These are phyloP conservation scores for Eutrema salsugineum DNA, from an alignment of 441 rosid genomes.

Conservation along the genomic window DNA sequence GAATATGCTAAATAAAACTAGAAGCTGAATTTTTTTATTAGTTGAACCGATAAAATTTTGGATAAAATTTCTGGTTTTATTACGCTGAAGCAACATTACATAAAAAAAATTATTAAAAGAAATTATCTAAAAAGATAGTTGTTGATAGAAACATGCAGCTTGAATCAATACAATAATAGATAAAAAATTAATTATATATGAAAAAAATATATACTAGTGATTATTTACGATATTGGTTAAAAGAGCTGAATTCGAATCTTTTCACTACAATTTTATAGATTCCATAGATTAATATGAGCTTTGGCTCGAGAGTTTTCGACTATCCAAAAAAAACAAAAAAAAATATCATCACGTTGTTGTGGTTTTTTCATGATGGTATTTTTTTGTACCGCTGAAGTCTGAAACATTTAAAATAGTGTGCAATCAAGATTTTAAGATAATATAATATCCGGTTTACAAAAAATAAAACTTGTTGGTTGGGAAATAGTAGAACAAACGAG, in stretches of 20 bases:
- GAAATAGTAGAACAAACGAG: constrained; percentile 7
- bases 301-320: background rate
- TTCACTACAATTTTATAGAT: too few species aligned
- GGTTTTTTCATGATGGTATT: background rate
- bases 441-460: background rate
- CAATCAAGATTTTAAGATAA: background rate
- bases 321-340: background rate
- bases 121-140: background rate
- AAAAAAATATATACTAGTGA: too few species aligned
- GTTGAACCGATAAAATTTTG: background rate
- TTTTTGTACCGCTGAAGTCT: background rate
- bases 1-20: background rate
- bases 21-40: background rate
- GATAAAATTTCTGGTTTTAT: background rate
- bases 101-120: background rate
- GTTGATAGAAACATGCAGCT: background rate
- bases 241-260: too few species aligned
- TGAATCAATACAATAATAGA: background rate
- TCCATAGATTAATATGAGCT: background rate
- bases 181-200: too few species aligned
- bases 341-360: background rate
- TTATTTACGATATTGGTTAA: too few species aligned
- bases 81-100: background rate
- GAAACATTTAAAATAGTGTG: background rate
- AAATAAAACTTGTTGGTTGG: constrained; percentile 21